phyloP scores from a whole-genome alignment of 352 stramenopile genomes.

The Pythium plurisporium region DNA sequence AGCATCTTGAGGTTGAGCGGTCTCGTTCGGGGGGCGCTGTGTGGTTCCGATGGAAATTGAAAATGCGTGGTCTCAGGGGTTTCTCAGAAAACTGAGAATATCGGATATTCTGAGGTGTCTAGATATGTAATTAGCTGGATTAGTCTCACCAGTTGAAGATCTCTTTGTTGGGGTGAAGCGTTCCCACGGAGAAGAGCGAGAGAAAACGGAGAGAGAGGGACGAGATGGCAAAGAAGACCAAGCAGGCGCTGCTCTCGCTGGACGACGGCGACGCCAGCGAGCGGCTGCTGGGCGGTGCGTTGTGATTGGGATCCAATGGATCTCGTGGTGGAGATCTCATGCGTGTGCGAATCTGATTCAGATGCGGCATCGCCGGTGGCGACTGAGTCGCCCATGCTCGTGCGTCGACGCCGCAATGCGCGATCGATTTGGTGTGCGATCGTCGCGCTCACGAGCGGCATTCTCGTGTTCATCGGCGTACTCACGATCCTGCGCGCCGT shows the following conservation, averaged over 20 bases:
- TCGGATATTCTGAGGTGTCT: background rate
- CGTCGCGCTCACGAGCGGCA: conserved; percentile 65
- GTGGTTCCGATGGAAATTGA: background rate
- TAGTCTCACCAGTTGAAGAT: conserved; percentile 14
- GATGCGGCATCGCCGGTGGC: conserved; percentile 6
- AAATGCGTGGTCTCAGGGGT: too few species aligned
- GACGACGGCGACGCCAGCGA: conserved; percentile 45
- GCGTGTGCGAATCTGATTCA: background rate
- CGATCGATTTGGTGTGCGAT: conserved; percentile 80
- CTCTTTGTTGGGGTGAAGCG: background rate
- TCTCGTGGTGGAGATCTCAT: too few species aligned
- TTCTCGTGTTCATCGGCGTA: conserved; percentile 77
- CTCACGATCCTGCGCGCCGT: conserved; percentile 80
- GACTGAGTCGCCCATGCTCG: conserved; percentile 28
- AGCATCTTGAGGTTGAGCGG: background rate
- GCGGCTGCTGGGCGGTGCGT: conserved; percentile 44
- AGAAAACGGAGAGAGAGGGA: background rate
- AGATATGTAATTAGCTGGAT: conserved; percentile 5
- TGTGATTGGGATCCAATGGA: too few species aligned
- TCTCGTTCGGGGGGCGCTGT: too few species aligned
- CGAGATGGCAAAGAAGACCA: conserved; percentile 47
- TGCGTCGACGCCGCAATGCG: conserved; percentile 58
- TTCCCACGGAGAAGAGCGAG: background rate
- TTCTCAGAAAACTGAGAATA: conserved; percentile 2
- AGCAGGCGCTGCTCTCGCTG: conserved; percentile 43